Evolutionary conservation across 2,329 filamentous ascomycete genomes (phyloP), one percentile per base, ranked within the genome.

Genomic region (Alternaria longipes): DNA sequence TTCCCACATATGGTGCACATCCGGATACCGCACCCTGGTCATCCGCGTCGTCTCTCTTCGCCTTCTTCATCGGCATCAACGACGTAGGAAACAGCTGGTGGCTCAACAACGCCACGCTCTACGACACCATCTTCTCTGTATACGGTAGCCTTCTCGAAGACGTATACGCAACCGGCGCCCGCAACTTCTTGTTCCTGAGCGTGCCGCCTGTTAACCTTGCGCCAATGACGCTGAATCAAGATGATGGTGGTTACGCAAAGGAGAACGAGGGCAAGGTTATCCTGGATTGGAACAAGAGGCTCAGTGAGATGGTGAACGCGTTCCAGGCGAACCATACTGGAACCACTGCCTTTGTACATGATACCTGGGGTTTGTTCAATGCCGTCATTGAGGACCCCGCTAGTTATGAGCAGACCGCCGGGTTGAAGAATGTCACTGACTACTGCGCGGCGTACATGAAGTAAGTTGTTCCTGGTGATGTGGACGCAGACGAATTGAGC

Each of bases 31-130:
- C 67, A 5, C 76, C 80, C 1, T 86, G 84, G 84, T 81, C 73
- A 18, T 75, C 79, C 3, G 57, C 64, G 3, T 77, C 83, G 55
- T 79, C 81, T 0, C 79, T 87, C 1, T 84, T 85, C 61, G 80
- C 81, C 5, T 81, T 85, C 52, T 86, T 81, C 78, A 84, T 87
- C 52, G 85, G 85, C 34, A 83, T 87, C 67, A 87, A 87, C 68
- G 85, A 87, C 65, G 80, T 87, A 16, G 83, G 83, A 14, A 84
- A 83, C 67, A 78, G 79, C 9, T 86, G 82, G 77, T 81, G 75
- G 71, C 62, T 73, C 26, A 67, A 75, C 54, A 81, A 81, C 52
- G 67, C 67, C 40, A 75, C 74, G 0, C 64, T 77, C 5, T 74
- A 77, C 54, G 71, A 74, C 9, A 52, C 62, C 26, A 79, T 81